Base-by-base conservation (phyloP, 768 basidiomycete genomes). In the Pleurotus salmoneostramineus region DNA sequence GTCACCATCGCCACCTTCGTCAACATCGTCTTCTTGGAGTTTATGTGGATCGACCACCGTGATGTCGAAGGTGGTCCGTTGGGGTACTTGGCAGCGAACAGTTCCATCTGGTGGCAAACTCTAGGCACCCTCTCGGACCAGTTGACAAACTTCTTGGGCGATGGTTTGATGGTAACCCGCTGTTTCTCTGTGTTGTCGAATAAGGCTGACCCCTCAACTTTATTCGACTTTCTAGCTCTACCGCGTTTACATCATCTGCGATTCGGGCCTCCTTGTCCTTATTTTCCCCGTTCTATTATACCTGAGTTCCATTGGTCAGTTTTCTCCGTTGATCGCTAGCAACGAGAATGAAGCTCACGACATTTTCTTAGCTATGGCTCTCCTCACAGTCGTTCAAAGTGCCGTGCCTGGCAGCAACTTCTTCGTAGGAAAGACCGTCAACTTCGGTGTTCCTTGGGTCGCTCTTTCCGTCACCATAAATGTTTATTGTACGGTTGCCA, bases 241-340 rank as follows among this genome's bases (percentile, higher is more conserved):
- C 57, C 73, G 74, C 17, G 72, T 69, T 58, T 71, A 58, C 32
- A 61, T 71, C 21, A 61, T 78, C 15, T 77, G 68, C 61, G 36
- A 43, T 32, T 43, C 47, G 5, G 33, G 50, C 17, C 50, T 31
- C 27, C 55, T 54, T 55, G 32, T 61, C n/a, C 33, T 67, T 33
- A 42, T 48, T 1, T 54, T 64, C 36, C 67, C 66, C 31, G 54
- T 46, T 40, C 60, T 65, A 35, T 44, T 68, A 50, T 67, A 59
- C 52, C 17, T 68, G 15, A 57, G 54, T 0, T 61, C 66, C 3
- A 42, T 59, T 27, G 21, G 21, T 27, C 14, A 33, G 66, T 67
- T 35, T 12, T 15, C 35, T 8, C 6, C 31, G 2, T 45, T 6
- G 59, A 45, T 46, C 12, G 49, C 35, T 48, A 17, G 27, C 44